Percentiles rank a stretch among this genome's conserved stretches.
phyloP scores from a whole-genome alignment of 495 filamentous ascomycete species.

The Penicillium taxi region DNA sequence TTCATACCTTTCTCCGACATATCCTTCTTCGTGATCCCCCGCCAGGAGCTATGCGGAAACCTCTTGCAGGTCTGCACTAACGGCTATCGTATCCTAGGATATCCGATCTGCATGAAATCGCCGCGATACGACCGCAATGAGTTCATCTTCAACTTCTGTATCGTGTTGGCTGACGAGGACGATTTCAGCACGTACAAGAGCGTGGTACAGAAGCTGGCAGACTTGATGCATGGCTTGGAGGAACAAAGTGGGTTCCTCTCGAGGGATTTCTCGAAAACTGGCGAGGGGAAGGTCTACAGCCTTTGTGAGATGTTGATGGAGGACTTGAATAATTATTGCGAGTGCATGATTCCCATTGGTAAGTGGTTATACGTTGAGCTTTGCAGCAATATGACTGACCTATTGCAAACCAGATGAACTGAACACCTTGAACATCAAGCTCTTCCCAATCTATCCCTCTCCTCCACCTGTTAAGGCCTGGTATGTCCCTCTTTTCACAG shows the following conservation, averaged over 20 bases:
- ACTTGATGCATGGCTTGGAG: slow-evolving; percentile 79
- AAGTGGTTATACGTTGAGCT: slow-evolving; percentile 16
- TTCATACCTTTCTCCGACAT: slow-evolving; percentile 78
- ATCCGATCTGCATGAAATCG: slow-evolving; percentile 78
- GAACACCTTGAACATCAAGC: slow-evolving; percentile 93
- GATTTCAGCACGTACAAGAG: slow-evolving; percentile 65
- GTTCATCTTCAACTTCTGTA: slow-evolving; percentile 94
- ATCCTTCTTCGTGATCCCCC: slow-evolving; percentile 84
- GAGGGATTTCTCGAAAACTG: slow-evolving; percentile 36
- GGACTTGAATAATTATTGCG: slow-evolving; percentile 92
- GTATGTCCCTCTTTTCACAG: slow-evolving; percentile 86
- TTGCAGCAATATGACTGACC: slow-evolving; percentile 15
- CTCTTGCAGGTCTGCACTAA: slow-evolving; percentile 66
- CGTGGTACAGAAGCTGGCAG: slow-evolving; percentile 76
- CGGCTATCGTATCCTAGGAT: slow-evolving; percentile 75
- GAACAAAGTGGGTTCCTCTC: slow-evolving; percentile 71
- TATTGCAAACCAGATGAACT: slow-evolving; percentile 56
- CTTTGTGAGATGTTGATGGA: slow-evolving; percentile 88
- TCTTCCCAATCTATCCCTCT: slow-evolving; percentile 74
- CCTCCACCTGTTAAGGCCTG: slow-evolving; percentile 72
- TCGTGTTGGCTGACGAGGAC: slow-evolving; percentile 68
- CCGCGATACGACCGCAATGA: slow-evolving; percentile 79
- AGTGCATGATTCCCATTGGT: slow-evolving; percentile 96
- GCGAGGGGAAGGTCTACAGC: slow-evolving; percentile 61
- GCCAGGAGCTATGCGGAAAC: slow-evolving; percentile 82